A percentile compares a stretch with the other conserved stretches of the same genome.
Conservation (phyloP, 139 green algal genomes). For the Pleodorina starrii region DNA sequence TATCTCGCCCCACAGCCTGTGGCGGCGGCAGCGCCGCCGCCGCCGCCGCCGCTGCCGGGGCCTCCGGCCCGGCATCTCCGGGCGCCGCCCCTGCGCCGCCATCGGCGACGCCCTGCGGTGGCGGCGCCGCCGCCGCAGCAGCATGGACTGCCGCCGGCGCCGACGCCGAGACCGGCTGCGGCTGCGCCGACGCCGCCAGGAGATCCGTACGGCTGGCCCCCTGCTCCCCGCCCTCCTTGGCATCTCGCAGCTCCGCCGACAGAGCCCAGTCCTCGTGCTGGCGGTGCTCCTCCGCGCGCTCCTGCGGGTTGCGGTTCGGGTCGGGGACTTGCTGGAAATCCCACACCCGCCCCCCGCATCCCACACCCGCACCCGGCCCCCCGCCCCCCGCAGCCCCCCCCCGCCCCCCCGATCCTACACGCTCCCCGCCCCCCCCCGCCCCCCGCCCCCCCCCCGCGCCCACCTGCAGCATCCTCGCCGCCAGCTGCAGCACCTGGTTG, state of each 20-base stretch:
- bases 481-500: constrained; percentile 64
- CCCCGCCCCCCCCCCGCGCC: too few species aligned
- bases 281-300: constrained; percentile 26
- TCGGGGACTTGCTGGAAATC: too few species aligned
- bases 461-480: constrained; percentile 29
- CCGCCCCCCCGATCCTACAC: too few species aligned
- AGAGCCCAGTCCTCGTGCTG: constrained; percentile 36
- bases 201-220: background rate
- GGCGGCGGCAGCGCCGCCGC: background rate
- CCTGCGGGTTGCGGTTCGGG: background rate
- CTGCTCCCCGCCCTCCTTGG: background rate
- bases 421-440: too few species aligned
- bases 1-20: background rate
- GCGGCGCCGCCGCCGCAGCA: background rate
- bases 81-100: background rate
- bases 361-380: background rate
- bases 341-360: background rate
- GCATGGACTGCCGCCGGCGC: background rate
- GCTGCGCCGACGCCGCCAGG: background rate
- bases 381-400: too few species aligned
- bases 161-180: background rate
- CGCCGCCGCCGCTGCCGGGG: background rate
- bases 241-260: background rate
- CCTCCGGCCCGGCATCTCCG: background rate
- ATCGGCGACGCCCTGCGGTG: background rate